Evolutionary conservation across 2,329 filamentous ascomycete genomes (phyloP).

Genomic region (Penicillium expansum): DNA sequence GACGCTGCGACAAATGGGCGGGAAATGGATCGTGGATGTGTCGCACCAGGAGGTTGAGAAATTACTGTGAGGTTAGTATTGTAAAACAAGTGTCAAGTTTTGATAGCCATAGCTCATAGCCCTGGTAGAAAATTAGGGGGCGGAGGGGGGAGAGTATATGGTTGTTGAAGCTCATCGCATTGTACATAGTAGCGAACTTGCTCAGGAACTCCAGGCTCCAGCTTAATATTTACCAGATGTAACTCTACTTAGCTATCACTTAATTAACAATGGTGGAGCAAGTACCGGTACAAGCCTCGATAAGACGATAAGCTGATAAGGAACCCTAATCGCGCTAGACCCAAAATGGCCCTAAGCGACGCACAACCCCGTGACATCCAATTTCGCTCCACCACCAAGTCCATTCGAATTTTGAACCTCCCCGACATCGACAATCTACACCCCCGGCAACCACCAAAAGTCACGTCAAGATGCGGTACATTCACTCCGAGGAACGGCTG

Average conservation of each 20-base stretch:
- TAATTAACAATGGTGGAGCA: background rate
- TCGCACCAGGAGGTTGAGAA: conserved; percentile 19
- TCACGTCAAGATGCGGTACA: conserved; percentile 94
- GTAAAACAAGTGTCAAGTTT: conserved; percentile 3
- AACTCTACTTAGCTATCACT: background rate
- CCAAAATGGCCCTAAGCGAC: conserved; percentile 42
- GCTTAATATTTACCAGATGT: conserved; percentile 3
- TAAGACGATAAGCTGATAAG: conserved; percentile 22
- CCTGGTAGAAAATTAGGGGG: background rate
- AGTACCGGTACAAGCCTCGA: conserved; percentile 11
- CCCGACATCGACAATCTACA: conserved; percentile 40
- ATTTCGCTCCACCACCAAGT: conserved; percentile 42
- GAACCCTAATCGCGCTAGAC: conserved; percentile 41
- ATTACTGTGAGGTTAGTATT: conserved; percentile 6
- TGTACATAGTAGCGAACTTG: conserved; percentile 4
- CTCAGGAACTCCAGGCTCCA: background rate
- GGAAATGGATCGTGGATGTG: conserved; percentile 57
- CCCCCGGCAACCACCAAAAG: conserved; percentile 42
- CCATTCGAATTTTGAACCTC: conserved; percentile 41
- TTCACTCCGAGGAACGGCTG: conserved; percentile 96
- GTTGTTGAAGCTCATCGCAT: background rate
- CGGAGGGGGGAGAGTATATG: background rate
- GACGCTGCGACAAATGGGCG: conserved; percentile 71
- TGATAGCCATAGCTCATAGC: background rate
- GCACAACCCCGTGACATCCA: conserved; percentile 42